Evolutionary conservation across 345 rosid genomes (phyloP), one percentile per base, ranked within the genome.

Genomic region (Dimocarpus longan): DNA sequence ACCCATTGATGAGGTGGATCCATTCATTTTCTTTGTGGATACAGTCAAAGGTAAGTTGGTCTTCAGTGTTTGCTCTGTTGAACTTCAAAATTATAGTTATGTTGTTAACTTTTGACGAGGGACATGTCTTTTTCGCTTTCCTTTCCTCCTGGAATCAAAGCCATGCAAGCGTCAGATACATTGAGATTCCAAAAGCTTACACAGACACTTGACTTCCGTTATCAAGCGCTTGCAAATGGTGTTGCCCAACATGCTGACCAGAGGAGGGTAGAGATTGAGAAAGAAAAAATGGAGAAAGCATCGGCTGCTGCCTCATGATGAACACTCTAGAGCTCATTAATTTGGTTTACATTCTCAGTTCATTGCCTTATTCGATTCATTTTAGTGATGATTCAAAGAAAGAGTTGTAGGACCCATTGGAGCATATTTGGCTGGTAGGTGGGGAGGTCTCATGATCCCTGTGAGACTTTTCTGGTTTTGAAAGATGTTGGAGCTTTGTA

Each of bases 1-100:
- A 10, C 99, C 99, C 67, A 93, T 97, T 22, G 98, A 94, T 82
- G 98, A 97, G 79, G 94, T 97, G 80, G 99, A 97, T 81, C 98
- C 99, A 64, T 97, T 97, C 81, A 84, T 97, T 73, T 88, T 89
- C 89, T 97, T 97, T 78, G 95, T 91, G 46, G 99, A 97, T 74
- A 88, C 97, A 43, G 79, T 97, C 48, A 95, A 90, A 88, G 98
- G 99, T 94, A 79, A 66, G 73, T 15, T 10, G 2, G 67, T 66
- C 39, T 60, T 42, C 21, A 32, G 48, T 48, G 1, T 70, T 39
- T 22, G 4, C 24, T 54, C 32, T 71, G 48, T 56, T 77, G 3
- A 2, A 22, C 3, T 32, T 28, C 42, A 32, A 40, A 40, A 43
- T 68, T 72, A 16, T 46, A 40, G 18, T 66, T 66, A 60, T 37